phyloP scores from a whole-genome alignment of 1,139 yeast species.

The Candida tunisiensis region DNA sequence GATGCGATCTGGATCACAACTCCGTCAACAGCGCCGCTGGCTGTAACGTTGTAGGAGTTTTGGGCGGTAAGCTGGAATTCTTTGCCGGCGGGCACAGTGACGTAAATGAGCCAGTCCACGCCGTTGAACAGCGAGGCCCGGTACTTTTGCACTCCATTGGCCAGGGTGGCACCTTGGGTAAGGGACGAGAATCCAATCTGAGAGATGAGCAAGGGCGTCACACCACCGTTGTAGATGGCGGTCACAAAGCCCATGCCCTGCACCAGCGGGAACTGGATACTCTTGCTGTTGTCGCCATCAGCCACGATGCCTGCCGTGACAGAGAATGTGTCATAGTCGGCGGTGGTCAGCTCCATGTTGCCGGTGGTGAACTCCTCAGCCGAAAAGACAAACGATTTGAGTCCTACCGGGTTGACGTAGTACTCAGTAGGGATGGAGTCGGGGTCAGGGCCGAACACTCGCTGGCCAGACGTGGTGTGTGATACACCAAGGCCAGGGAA shows the following conservation, averaged over 20 bases:
- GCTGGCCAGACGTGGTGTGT: slow-evolving; percentile 31
- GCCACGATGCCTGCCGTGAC: slow-evolving; percentile 31
- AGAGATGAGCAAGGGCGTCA: slow-evolving; percentile 37
- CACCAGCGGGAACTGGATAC: slow-evolving; percentile 25
- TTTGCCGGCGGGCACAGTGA: slow-evolving; percentile 28
- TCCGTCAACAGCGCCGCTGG: slow-evolving; percentile 30
- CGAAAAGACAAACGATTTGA: slow-evolving; percentile 37
- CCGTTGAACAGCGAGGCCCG: slow-evolving; percentile 25
- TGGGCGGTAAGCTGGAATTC: slow-evolving; percentile 23
- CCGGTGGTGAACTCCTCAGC: slow-evolving; percentile 29
- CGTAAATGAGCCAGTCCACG: slow-evolving; percentile 44
- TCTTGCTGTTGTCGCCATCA: slow-evolving; percentile 11
- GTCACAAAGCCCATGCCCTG: slow-evolving; percentile 76
- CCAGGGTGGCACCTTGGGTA: slow-evolving; percentile 24
- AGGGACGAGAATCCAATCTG: slow-evolving; percentile 35
- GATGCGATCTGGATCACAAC: slow-evolving; percentile 44
- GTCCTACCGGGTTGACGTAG: slow-evolving; percentile 37
- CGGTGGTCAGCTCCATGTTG: slow-evolving; percentile 25
- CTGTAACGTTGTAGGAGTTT: slow-evolving; percentile 25
- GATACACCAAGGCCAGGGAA: slow-evolving; percentile 44
- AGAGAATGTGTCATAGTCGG: slow-evolving; percentile 40
- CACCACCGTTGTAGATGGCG: slow-evolving; percentile 40
- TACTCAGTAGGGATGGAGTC: slow-evolving; percentile 23
- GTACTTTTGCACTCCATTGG: slow-evolving; percentile 30
- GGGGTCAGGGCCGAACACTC: slow-evolving; percentile 24